These are phyloP conservation scores for Morella rubra DNA, from an alignment of 306 rosid species.

Conservation along the genomic window DNA sequence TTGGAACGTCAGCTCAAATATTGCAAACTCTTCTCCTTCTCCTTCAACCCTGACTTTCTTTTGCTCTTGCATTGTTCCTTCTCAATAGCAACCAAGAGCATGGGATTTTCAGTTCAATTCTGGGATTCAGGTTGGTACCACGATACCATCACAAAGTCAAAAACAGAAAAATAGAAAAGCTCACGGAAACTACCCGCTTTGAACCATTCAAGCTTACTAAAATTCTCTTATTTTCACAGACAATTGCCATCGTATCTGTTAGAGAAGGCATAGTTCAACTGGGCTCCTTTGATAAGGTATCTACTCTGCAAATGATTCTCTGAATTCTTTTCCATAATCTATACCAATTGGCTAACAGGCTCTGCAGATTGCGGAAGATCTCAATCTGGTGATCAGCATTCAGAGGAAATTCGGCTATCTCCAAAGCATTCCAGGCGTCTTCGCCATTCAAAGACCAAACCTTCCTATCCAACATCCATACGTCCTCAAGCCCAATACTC, in stretches of 20 bases:
- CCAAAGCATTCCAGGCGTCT: conserved; percentile 72
- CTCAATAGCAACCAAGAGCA: conserved; percentile 72
- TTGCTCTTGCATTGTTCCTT: conserved; percentile 3
- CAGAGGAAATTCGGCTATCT: conserved; percentile 82
- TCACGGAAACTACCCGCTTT: background rate
- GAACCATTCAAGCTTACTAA: background rate
- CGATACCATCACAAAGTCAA: conserved; percentile 27
- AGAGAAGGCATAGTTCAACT: conserved; percentile 88
- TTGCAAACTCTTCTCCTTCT: background rate
- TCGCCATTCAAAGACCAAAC: conserved; percentile 74
- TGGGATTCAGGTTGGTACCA: conserved; percentile 74
- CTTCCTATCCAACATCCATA: conserved; percentile 59
- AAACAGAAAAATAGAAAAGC: conserved; percentile 2
- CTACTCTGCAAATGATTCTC: conserved; percentile 17
- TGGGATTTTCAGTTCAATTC: conserved; percentile 85
- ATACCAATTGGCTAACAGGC: background rate
- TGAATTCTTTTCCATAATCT: conserved; percentile 4
- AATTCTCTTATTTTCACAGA: conserved; percentile 40
- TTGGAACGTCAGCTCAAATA: background rate
- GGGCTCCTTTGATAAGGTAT: conserved; percentile 78
- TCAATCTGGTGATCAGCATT: conserved; percentile 60
- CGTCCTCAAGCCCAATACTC: conserved; percentile 50
- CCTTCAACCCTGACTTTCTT: conserved; percentile 4
- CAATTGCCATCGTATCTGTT: conserved; percentile 70
- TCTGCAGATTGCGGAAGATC: conserved; percentile 68